Conservation (phyloP, 2,329 filamentous ascomycete species). For the Xylaria sp. region DNA sequence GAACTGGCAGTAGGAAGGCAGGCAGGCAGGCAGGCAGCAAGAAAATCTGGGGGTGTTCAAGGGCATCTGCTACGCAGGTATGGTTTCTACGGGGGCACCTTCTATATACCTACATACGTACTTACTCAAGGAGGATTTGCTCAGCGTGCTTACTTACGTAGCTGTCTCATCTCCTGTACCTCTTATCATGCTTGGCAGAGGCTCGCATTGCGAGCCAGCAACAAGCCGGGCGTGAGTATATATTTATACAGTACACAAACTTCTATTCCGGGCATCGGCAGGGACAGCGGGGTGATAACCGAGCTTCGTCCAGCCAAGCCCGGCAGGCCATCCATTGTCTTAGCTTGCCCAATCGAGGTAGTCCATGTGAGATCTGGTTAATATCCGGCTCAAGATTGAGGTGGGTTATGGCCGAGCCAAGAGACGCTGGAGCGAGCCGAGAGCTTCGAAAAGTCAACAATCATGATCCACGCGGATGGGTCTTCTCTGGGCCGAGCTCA, state of each 20-base stretch:
- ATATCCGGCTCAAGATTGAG: neutral
- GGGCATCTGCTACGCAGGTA: neutral
- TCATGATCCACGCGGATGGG: constrained; percentile 1
- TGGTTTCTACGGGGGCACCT: neutral
- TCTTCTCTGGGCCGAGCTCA: constrained; percentile 23
- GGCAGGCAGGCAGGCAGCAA: neutral
- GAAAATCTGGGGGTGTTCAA: neutral
- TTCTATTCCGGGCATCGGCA: constrained; percentile 8
- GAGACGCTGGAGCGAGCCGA: constrained; percentile 25
- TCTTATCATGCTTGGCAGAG: constrained; percentile 26
- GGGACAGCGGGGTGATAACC: neutral
- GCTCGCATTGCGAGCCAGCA: constrained; percentile 9
- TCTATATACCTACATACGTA: neutral
- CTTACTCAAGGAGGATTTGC: neutral
- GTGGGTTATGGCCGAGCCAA: constrained; percentile 22
- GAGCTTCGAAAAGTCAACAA: neutral
- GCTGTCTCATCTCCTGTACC: constrained; percentile 22
- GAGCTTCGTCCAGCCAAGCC: constrained; percentile 6
- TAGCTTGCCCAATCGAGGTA: constrained; percentile 28
- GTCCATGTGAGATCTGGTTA: neutral
- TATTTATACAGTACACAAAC: constrained; percentile 22
- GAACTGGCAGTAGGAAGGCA: neutral
- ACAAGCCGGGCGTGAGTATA: constrained; percentile 19
- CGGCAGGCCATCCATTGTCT: neutral
- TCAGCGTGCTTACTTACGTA: constrained; percentile 14